Base-by-base conservation (phyloP, 1,139 yeast species). In the Candida glucosophila region DNA sequence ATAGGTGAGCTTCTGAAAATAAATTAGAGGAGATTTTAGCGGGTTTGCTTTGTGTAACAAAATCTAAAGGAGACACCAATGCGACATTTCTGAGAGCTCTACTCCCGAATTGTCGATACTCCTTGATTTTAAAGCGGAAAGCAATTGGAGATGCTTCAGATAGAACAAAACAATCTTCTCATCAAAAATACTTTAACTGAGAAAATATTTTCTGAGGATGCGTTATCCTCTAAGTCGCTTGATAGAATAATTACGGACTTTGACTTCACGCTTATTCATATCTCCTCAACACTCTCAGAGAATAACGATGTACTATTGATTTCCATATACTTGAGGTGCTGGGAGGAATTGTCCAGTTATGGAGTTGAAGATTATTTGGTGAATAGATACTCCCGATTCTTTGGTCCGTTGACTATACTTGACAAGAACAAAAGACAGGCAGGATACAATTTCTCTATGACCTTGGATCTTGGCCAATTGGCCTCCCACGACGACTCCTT, bases 191-290 rank as follows among this genome's bases (percentile, higher is more conserved):
- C 70, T 1, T 46, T 64, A 29, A 55, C 52, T 10, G 69, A 62
- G 29, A 45, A 58, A 29, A 42, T 62, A 24, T 47, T 49, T 26
- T 49, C 57, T 2, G 49, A 40, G 5, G 37, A 43, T 8, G 70
- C 52, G 10, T 49, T 56, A 13, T 29, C 44, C 11, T 33, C 45
- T 23, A 62, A 74, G 34, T 65, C 80, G n/a, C 67, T 90, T 41
- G 96, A 90, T 55, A 74, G 96, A 51, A 74, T 90, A 37, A 74
- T 90, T 36, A 78, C 95, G 19, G 99, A 90, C 58, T 90, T 90
- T 46, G 98, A 90, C 54, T 86, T 86, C 58, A 93, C 95, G 31
- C 82, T 93, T 16, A 86, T 81, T 56, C 97, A 88, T 54, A 65
- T 92, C 36, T n/a, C n/a, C n/a, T 79, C 94, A 25, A 88, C 95